phyloP scores from a whole-genome alignment of 495 filamentous ascomycete species.

The Penicillium tannophilum region DNA sequence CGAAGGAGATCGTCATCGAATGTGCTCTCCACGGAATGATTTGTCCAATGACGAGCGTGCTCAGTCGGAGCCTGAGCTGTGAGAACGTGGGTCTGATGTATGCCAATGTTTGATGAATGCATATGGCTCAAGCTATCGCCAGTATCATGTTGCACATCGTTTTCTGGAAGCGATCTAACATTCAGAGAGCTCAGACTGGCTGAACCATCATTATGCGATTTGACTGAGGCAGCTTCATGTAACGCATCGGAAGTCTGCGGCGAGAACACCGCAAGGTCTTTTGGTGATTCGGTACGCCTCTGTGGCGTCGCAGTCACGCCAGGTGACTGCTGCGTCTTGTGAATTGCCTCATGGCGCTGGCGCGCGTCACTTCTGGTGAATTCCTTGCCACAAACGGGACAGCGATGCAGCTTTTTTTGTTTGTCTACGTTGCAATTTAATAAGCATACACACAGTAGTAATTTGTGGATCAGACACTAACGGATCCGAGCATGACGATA shows the following conservation, averaged over 20 bases:
- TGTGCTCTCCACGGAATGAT: neutral
- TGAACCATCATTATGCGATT: neutral
- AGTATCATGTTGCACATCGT: neutral
- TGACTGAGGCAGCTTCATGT: neutral
- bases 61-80: neutral
- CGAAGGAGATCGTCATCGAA: neutral
- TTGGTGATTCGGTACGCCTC: neutral
- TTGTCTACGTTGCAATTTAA: slow-evolving; percentile 4
- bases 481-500: slow-evolving; percentile 14
- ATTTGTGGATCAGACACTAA: slow-evolving; percentile 3
- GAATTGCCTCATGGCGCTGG: slow-evolving; percentile 17
- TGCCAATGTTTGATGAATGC: neutral
- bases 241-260: neutral
- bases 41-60: neutral
- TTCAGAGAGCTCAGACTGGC: neutral
- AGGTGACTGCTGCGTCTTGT: slow-evolving; percentile 4
- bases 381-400: slow-evolving; percentile 12
- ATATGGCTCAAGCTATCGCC: neutral
- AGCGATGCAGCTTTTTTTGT: slow-evolving; percentile 8
- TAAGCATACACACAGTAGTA: neutral
- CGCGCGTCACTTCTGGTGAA: slow-evolving; percentile 18
- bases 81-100: neutral
- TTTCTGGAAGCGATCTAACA: neutral
- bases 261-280: neutral
- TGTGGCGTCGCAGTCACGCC: neutral